Percentiles rank a stretch among this genome's conserved stretches.
phyloP scores from a whole-genome alignment of 371 early-diverging fungal species.

The Zopfochytrium polystomum region DNA sequence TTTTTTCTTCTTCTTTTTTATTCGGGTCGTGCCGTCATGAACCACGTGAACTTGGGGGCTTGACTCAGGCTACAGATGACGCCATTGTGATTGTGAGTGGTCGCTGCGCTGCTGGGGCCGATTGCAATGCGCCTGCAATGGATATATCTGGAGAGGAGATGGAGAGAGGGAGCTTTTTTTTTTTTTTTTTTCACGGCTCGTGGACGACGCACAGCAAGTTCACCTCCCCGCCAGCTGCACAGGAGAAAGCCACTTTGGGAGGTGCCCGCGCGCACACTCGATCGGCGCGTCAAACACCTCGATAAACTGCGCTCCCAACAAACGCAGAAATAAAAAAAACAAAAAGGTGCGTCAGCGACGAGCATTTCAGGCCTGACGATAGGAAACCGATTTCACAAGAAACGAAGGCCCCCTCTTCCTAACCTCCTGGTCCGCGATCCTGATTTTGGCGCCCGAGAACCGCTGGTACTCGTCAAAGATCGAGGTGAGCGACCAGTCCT shows the following conservation, averaged over 20 bases:
- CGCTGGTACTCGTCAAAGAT: conserved; percentile 94
- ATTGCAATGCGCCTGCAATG: neutral
- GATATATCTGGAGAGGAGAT: neutral
- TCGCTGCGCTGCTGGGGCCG: neutral
- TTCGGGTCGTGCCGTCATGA: neutral
- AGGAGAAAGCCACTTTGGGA: conserved; percentile 36
- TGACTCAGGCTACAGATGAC: neutral
- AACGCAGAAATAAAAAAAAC: conserved; percentile 37
- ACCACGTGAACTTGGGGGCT: neutral
- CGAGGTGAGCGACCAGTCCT: conserved; percentile 90
- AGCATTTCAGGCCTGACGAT: conserved; percentile 4
- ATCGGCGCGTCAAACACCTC: conserved; percentile 36
- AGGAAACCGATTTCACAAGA: neutral
- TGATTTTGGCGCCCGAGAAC: conserved; percentile 85
- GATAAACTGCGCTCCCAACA: conserved; percentile 31
- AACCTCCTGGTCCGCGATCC: conserved; percentile 93
- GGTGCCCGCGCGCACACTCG: conserved; percentile 16
- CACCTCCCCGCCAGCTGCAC: neutral
- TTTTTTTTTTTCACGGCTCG: neutral
- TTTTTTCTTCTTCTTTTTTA: neutral
- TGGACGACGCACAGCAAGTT: neutral
- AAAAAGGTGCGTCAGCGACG: neutral
- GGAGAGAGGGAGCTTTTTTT: neutral
- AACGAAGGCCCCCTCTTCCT: conserved; percentile 44
- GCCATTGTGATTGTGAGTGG: neutral